phyloP scores from a whole-genome alignment of 208 protist species.

The Borovskyia barvae region DNA sequence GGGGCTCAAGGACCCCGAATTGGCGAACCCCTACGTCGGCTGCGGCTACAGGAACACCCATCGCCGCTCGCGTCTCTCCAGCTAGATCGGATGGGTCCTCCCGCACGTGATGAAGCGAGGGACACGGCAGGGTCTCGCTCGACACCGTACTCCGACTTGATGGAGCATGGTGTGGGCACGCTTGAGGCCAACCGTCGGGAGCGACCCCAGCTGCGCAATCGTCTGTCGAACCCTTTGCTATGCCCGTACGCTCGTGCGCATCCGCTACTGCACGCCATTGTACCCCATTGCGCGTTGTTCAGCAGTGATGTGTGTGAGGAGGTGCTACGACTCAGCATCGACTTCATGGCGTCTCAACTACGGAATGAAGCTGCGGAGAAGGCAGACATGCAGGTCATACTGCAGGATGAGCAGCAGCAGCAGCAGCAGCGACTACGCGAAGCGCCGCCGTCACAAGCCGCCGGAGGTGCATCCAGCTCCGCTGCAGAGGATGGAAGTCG shows the following conservation, averaged over 20 bases:
- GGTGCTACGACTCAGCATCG: slow-evolving; percentile 15
- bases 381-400: slow-evolving; percentile 4
- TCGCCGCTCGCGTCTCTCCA: too few species aligned
- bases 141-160: too few species aligned
- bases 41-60: too few species aligned
- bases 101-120: too few species aligned
- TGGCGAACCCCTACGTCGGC: too few species aligned
- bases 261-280: slow-evolving; percentile 18
- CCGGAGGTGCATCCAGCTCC: background rate
- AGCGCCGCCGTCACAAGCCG: too few species aligned
- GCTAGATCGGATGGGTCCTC: too few species aligned
- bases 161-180: background rate
- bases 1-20: too few species aligned
- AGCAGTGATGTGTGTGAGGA: slow-evolving; percentile 22
- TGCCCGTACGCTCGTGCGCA: slow-evolving; percentile 3
- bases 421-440: background rate
- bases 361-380: slow-evolving; percentile 9
- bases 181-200: background rate
- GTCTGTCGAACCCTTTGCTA: slow-evolving; percentile 15
- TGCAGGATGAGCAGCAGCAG: background rate
- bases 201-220: slow-evolving; percentile 8
- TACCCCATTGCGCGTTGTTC: slow-evolving; percentile 25
- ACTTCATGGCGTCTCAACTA: slow-evolving; percentile 24
- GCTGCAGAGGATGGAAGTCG: background rate
- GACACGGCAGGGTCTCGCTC: too few species aligned